Base-by-base conservation (phyloP, 306 rosid genomes). In the Acmispon strigosus region DNA sequence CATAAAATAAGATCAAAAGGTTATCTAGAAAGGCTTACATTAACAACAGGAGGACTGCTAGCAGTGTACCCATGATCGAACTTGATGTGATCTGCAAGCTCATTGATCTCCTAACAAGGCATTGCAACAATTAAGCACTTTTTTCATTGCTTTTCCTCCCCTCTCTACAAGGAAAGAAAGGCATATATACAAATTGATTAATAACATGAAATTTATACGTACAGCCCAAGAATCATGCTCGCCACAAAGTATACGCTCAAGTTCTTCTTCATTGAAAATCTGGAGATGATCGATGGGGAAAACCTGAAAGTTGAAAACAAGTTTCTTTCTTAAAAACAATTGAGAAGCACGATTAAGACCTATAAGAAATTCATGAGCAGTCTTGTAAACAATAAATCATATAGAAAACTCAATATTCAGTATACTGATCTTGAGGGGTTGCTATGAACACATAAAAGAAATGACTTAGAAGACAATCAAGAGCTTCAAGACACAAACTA, bases 41-140 rank as follows among this genome's bases (percentile, higher is more conserved):
- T 66, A 66, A 85, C 78, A 50, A 95, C 76, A 14, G 99, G 95
- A 77, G 92, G 95, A 81, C 99, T 95, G 84, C 97, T 89, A 56
- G 95, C 88, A 12, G 97, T 89, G 88, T 95, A 95, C 47, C 99
- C 99, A 77, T 95, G 99, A 70, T 95, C 99, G 10, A 95, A 89
- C 79, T 91, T 95, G 20, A 91, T 81, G 81, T 91, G 90, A 81
- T 95, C 99, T 14, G 86, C 86, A 32, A 91, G 93, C 74, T 91
- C 97, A 43, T 66, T 80, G 77, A 88, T 77, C 96, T 95, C 91
- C 66, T 17, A 63, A 70, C 61, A 77, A 37, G 17, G 60, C 13
- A 32, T 19, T 34, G 65, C 5, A 20, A 65, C 5, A 27, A 42
- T 13, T 69, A 56, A 76, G 72, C 55, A 42, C 19, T 62, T 7